Percentiles rank a stretch among this genome's conserved stretches.
These are phyloP conservation scores for Musa schizocarpa DNA, from an alignment of 176 grass and related monocot species.

Conservation along the genomic window DNA sequence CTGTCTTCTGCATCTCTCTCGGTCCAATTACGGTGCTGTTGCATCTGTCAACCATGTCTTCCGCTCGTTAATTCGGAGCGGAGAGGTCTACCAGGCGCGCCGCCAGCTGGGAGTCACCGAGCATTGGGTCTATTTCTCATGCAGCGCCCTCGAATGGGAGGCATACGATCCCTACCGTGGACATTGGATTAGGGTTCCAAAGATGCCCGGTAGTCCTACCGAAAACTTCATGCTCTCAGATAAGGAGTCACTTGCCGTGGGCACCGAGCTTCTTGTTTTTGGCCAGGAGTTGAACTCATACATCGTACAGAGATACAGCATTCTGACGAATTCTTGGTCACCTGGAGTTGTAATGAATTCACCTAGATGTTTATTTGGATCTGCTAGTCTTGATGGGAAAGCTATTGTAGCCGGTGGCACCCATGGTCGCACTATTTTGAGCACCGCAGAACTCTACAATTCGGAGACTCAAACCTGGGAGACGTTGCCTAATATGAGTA, in stretches of 20 bases:
- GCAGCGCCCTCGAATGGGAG: background rate
- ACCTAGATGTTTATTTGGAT: background rate
- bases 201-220: background rate
- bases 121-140: slow-evolving; percentile 3
- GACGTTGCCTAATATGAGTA: slow-evolving; percentile 1
- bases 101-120: background rate
- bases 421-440: background rate
- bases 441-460: background rate
- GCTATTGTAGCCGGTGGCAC: slow-evolving; percentile 1
- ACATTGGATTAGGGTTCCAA: background rate
- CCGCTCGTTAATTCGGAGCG: background rate
- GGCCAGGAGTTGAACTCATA: background rate
- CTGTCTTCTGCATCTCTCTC: background rate
- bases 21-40: background rate
- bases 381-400: background rate
- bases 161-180: background rate
- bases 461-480: background rate
- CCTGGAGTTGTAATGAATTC: background rate
- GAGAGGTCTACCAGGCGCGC: background rate
- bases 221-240: background rate
- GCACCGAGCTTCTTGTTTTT: slow-evolving; percentile 4
- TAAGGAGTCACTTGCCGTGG: slow-evolving; percentile 4
- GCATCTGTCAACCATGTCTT: background rate
- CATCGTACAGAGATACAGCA: slow-evolving; percentile 1
- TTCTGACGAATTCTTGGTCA: background rate